Evolutionary conservation across 768 basidiomycete genomes (phyloP), one percentile per base, ranked within the genome.

Genomic region (Asterophora parasitica): DNA sequence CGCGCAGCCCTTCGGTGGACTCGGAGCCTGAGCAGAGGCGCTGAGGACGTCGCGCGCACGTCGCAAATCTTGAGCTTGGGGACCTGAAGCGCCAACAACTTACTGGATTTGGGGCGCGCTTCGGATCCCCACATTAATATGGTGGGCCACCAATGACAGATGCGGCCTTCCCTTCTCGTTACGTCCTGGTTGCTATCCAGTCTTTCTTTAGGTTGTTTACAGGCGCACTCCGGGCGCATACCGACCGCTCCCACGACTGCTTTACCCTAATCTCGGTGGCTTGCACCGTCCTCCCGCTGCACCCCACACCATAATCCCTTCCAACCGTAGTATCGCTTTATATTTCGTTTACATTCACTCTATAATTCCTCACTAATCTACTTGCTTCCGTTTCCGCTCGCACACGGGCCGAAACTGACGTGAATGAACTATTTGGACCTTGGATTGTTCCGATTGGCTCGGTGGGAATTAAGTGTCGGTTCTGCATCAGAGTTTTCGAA

Each of bases 401-500:
- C 32, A 35, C 23, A 49, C 41, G 49, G 51, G 44, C 56, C 53
- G 54, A 53, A 54, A 49, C 51, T 53, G 51, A 54, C 50, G 31
- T 55, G 47, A 50, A 51, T 55, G 47, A 50, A 51, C 30, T 57
- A 55, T 59, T 58, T 61, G 66, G 54, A 65, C 67, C 65, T 67
- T 65, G 65, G 55, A 61, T 70, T 69, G 67, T 72, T 78, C 80
- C 79, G 80, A 81, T 81, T 80, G 81, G 77, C 53, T 78, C 80
- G 80, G 79, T 79, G 73, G 70, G 71, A 72, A 68, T 70, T 67
- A 65, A 61, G 61, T 67, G 65, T 74, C 71, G 73, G 72, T 69
- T 65, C 42, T 48, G 36, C 72, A 75, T 74, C 73, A 73, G 64
- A 65, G 61, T 69, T 74, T 71, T 74, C 73, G 76, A 74, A 79